Percentiles rank a stretch among this genome's conserved stretches.
Conservation (phyloP, 441 rosid species). For the Hura crepitans region DNA sequence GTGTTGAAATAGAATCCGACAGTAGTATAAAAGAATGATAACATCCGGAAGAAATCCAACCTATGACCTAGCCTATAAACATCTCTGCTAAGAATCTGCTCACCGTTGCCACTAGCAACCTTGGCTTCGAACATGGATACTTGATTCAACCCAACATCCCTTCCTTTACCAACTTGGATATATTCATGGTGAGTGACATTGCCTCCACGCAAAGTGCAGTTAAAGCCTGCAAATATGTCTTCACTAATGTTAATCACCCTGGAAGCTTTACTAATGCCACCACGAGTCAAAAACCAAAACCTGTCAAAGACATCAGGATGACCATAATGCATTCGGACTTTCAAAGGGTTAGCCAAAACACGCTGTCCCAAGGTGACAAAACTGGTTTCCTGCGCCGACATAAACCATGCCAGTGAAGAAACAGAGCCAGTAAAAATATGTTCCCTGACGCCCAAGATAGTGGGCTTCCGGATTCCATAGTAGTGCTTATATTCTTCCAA, state of each 20-base stretch:
- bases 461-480: constrained; percentile 78
- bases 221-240: constrained; percentile 89
- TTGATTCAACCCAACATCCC: constrained; percentile 93
- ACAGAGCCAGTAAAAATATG: constrained; percentile 88
- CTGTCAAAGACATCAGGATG: constrained; percentile 95
- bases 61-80: constrained; percentile 84
- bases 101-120: constrained; percentile 88
- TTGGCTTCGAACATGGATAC: constrained; percentile 87
- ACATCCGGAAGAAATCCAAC: constrained; percentile 85
- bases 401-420: constrained; percentile 88
- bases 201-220: constrained; percentile 82
- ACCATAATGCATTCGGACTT: constrained; percentile 89
- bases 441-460: constrained; percentile 88
- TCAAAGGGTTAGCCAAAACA: constrained; percentile 78
- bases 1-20: constrained; percentile 68
- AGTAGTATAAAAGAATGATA: constrained; percentile 68
- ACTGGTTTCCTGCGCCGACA: constrained; percentile 84
- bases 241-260: constrained; percentile 77
- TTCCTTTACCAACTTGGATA: constrained; percentile 88
- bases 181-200: constrained; percentile 94
- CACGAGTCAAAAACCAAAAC: constrained; percentile 77
- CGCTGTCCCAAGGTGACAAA: constrained; percentile 90
- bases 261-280: constrained; percentile 89
- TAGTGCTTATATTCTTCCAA: constrained; percentile 64
- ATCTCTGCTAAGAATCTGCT: constrained; percentile 87